A percentile compares a stretch with the other conserved stretches of the same genome.
Conservation (phyloP, 2,329 filamentous ascomycete species). For the Mycosphaerella sp. region DNA sequence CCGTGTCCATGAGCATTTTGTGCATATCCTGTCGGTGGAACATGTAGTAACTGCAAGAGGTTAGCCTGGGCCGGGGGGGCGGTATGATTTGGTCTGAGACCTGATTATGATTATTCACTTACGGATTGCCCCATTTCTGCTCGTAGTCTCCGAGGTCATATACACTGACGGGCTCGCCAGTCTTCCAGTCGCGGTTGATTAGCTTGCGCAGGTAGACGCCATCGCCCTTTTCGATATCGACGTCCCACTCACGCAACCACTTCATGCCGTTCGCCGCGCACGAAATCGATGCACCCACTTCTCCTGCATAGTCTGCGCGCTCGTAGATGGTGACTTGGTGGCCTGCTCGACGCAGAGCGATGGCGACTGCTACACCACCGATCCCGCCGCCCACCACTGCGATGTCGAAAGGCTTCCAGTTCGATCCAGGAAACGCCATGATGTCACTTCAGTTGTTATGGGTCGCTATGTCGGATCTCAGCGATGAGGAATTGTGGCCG, state of each 20-base stretch:
- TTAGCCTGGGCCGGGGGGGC: no score
- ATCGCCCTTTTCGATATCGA: slow-evolving; percentile 58
- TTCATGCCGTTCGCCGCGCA: slow-evolving; percentile 65
- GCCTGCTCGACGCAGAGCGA: slow-evolving; percentile 49
- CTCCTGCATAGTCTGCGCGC: slow-evolving; percentile 58
- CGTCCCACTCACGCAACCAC: slow-evolving; percentile 63
- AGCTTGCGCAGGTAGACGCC: slow-evolving; percentile 60
- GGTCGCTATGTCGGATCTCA: not conserved
- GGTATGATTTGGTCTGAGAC: not conserved
- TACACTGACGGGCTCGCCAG: slow-evolving; percentile 58
- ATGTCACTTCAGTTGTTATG: not conserved
- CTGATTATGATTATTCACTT: no score
- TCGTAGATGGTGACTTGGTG: slow-evolving; percentile 58
- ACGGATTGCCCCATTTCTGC: slow-evolving; percentile 56
- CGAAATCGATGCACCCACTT: slow-evolving; percentile 61
- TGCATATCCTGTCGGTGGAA: slow-evolving; percentile 67
- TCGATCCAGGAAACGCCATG: slow-evolving; percentile 18
- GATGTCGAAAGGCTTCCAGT: slow-evolving; percentile 29
- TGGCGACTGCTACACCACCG: slow-evolving; percentile 48
- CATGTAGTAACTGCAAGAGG: slow-evolving; percentile 51
- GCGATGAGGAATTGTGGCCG: no score
- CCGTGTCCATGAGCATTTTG: slow-evolving; percentile 57
- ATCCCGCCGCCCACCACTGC: slow-evolving; percentile 49
- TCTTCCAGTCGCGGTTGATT: slow-evolving; percentile 65
- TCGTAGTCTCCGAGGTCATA: slow-evolving; percentile 62